phyloP scores from a whole-genome alignment of 2,329 filamentous ascomycete genomes.

The Neofusicoccum sp. region DNA sequence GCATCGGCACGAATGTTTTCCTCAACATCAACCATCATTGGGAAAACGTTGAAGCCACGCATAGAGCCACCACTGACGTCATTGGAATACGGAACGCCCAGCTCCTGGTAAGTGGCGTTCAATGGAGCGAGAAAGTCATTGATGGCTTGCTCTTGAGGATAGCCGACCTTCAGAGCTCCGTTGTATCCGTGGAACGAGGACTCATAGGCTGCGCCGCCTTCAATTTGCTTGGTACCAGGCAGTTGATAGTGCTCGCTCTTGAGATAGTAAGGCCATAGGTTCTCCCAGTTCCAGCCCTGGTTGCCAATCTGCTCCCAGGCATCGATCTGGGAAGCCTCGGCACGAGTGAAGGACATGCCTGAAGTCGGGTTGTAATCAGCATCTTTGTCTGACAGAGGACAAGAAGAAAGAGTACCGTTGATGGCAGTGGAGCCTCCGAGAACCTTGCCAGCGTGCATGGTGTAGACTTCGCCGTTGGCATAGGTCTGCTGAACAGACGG shows the following conservation, averaged over 20 bases:
- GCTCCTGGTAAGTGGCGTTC: constrained; percentile 30
- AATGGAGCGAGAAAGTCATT: constrained; percentile 8
- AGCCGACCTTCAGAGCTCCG: constrained; percentile 27
- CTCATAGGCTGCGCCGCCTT: constrained; percentile 31
- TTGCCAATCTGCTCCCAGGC: constrained; percentile 46
- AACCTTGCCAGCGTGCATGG: constrained; percentile 43
- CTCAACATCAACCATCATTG: constrained; percentile 44
- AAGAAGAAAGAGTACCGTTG: constrained; percentile 35
- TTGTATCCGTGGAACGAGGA: constrained; percentile 27
- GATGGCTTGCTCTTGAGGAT: constrained; percentile 21
- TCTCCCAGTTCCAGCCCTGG: constrained; percentile 40
- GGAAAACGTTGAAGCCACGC: constrained; percentile 43
- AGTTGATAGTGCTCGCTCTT: constrained; percentile 41
- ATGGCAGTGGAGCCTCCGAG: constrained; percentile 48
- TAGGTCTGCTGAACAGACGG: constrained; percentile 42
- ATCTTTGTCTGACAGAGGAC: background rate
- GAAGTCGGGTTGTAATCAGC: constrained; percentile 12
- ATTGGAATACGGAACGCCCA: constrained; percentile 29
- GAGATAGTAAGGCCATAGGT: constrained; percentile 37
- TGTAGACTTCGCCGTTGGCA: constrained; percentile 25
- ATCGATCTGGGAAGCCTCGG: constrained; percentile 39
- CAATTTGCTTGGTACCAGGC: constrained; percentile 29
- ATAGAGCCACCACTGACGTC: constrained; percentile 31
- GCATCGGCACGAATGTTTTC: constrained; percentile 49
- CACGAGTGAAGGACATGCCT: constrained; percentile 39